Percentiles rank a stretch among this genome's conserved stretches.
Conservation (phyloP, 2,329 filamentous ascomycete genomes). For the Aspergillus clavatus region DNA sequence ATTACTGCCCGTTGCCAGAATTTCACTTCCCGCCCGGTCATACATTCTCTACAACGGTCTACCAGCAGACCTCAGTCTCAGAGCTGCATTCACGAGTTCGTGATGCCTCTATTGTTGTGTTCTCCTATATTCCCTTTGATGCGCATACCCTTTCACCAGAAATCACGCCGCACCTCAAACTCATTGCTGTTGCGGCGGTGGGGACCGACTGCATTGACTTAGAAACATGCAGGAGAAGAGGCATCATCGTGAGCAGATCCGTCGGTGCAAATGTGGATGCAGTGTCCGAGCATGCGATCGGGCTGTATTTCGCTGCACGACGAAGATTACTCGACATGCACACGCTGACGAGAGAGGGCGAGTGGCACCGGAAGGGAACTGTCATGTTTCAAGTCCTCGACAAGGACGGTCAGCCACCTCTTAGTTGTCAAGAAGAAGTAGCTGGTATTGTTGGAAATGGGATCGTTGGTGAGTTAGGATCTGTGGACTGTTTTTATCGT, state of each 20-base stretch:
- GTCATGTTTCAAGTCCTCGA: conserved; percentile 28
- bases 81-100: conserved; percentile 41
- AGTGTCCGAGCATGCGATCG: conserved; percentile 49
- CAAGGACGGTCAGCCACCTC: conserved; percentile 32
- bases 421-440: conserved; percentile 47
- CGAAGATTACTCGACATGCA: conserved; percentile 39
- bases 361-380: conserved; percentile 40
- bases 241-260: conserved; percentile 45
- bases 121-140: conserved; percentile 30
- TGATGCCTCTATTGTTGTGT: conserved; percentile 45
- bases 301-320: conserved; percentile 46
- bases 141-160: conserved; percentile 38
- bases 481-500: too few relatives aligned
- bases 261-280: conserved; percentile 46
- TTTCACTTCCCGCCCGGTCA: conserved; percentile 44
- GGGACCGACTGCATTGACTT: conserved; percentile 48
- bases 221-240: conserved; percentile 38
- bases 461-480: conserved; percentile 34
- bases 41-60: conserved; percentile 27
- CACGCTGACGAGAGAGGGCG: conserved; percentile 29
- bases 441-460: conserved; percentile 50
- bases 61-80: conserved; percentile 31
- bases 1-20: conserved; percentile 35
- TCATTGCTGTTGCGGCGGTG: conserved; percentile 44
- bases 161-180: conserved; percentile 42